These are phyloP conservation scores for Coemansia sp. DNA, from an alignment of 192 early-diverging fungal species.

Conservation along the genomic window DNA sequence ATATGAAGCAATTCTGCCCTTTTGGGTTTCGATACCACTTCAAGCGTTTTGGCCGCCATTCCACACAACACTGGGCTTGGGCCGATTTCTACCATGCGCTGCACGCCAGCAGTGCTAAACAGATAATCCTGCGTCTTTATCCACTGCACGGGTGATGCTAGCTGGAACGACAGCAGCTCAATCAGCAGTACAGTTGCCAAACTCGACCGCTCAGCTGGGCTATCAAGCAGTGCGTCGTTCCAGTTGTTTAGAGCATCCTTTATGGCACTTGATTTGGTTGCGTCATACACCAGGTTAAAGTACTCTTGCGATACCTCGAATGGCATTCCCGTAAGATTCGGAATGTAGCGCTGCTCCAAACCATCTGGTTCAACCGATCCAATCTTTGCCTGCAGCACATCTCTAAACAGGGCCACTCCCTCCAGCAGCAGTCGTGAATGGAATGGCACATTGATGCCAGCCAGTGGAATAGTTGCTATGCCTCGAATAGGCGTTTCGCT, in stretches of 20 bases:
- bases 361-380: conserved; percentile 60
- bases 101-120: conserved; percentile 72
- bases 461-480: conserved; percentile 81
- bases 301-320: conserved; percentile 79
- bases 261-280: conserved; percentile 68
- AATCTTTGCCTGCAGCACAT: conserved; percentile 72
- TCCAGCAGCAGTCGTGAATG: conserved; percentile 75
- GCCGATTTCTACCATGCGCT: conserved; percentile 87
- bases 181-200: conserved; percentile 78
- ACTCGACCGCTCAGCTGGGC: conserved; percentile 63
- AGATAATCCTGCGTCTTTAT: conserved; percentile 89
- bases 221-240: conserved; percentile 18
- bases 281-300: conserved; percentile 66
- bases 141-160: conserved; percentile 94
- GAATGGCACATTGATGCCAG: conserved; percentile 95
- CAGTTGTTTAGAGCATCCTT: conserved; percentile 69
- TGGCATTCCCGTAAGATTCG: conserved; percentile 89
- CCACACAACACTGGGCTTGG: conserved; percentile 82
- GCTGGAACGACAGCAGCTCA: conserved; percentile 90
- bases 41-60: conserved; percentile 70
- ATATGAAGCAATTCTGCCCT: conserved; percentile 13
- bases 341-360: conserved; percentile 82
- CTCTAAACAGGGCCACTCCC: conserved; percentile 84
- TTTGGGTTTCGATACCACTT: not conserved
- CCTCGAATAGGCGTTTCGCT: conserved; percentile 73